Evolutionary conservation across 2,329 filamentous ascomycete species (phyloP).

Genomic region (Talaromyces atroroseus): DNA sequence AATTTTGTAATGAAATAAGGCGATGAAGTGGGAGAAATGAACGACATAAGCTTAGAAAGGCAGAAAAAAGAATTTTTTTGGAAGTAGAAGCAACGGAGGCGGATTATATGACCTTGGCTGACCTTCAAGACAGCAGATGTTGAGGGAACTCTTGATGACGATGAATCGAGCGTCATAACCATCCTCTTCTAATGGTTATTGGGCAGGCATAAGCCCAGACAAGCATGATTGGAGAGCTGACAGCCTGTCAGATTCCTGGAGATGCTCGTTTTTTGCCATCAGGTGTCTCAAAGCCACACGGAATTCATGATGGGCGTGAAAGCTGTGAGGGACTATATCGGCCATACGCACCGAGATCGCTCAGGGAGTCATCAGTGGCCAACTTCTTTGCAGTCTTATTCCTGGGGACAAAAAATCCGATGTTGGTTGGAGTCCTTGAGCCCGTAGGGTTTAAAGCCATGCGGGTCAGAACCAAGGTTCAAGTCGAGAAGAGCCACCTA

Average conservation of each 20-base stretch:
- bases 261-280: neutral
- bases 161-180: neutral
- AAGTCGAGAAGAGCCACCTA: neutral
- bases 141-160: neutral
- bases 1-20: neutral
- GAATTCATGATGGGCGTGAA: neutral
- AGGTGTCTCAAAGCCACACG: neutral
- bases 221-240: neutral
- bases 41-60: neutral
- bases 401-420: neutral
- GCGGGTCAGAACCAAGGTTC: neutral
- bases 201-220: neutral
- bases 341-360: neutral
- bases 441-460: neutral
- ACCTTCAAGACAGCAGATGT: neutral
- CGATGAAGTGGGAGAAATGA: neutral
- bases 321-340: neutral
- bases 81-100: neutral
- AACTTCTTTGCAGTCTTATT: neutral
- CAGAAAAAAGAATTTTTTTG: neutral
- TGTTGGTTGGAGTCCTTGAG: neutral
- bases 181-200: neutral
- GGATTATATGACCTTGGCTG: neutral
- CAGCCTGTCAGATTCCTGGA: neutral
- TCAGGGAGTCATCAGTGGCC: neutral